phyloP scores from a whole-genome alignment of 2,329 filamentous ascomycete genomes.

The Apiospora hydei region DNA sequence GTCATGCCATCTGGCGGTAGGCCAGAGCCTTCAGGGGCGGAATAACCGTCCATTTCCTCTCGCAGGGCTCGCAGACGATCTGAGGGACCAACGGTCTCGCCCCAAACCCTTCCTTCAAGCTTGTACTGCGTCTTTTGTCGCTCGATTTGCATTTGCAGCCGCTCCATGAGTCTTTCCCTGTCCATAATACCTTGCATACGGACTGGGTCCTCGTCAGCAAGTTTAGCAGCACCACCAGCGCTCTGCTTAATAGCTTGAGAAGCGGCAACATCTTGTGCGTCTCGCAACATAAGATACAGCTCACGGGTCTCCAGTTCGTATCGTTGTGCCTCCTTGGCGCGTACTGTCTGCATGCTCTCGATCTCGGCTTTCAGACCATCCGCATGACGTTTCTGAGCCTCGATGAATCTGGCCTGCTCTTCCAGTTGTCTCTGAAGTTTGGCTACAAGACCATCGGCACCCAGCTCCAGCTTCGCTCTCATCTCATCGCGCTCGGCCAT shows the following conservation, averaged over 20 bases:
- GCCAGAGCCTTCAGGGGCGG: slow-evolving; percentile 54
- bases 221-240: slow-evolving; percentile 56
- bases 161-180: slow-evolving; percentile 89
- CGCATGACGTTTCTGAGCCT: slow-evolving; percentile 84
- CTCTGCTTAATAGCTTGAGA: slow-evolving; percentile 71
- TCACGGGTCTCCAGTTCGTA: slow-evolving; percentile 97
- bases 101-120: slow-evolving; percentile 91
- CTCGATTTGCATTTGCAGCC: slow-evolving; percentile 93
- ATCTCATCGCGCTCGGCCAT: slow-evolving; percentile 97
- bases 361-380: slow-evolving; percentile 90
- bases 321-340: slow-evolving; percentile 89
- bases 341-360: slow-evolving; percentile 82
- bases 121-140: slow-evolving; percentile 98
- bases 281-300: slow-evolving; percentile 96
- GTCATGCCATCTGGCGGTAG: slow-evolving; percentile 70
- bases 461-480: slow-evolving; percentile 85
- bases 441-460: slow-evolving; percentile 90
- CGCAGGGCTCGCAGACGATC: slow-evolving; percentile 90
- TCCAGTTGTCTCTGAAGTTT: slow-evolving; percentile 95
- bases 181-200: slow-evolving; percentile 93
- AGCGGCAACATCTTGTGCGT: slow-evolving; percentile 94
- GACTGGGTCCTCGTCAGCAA: slow-evolving; percentile 70
- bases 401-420: slow-evolving; percentile 89
- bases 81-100: slow-evolving; percentile 81
- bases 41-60: slow-evolving; percentile 86